Base-by-base conservation (phyloP, 257 asterid species). In the Osmanthus fragrans region DNA sequence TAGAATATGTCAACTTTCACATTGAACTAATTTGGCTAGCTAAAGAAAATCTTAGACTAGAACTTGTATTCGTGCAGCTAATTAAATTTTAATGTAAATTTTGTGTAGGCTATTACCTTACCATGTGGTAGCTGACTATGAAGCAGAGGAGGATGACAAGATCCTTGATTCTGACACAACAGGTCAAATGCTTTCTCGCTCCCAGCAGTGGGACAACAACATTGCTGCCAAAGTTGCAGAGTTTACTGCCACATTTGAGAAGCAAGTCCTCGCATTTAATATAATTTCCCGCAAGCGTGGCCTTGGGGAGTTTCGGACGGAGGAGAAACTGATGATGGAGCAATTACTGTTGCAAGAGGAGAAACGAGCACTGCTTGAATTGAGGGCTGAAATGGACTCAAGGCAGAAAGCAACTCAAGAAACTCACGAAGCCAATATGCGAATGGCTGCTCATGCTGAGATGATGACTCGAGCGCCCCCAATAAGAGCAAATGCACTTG, bases 81-180 rank as follows among this genome's bases (percentile, higher is more conserved):
- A 23, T 72, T 56, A 15, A n/a, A 39, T 39, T 78, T 3, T 42
- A 16, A 60, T 19, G 72, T 80, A 74, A 80, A 58, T 51, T 68
- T 70, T 71, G 73, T 80, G 66, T 77, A 96, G 99, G 97, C 89
- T 96, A 67, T 85, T 96, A 70, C 99, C 99, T 70, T 96, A 93
- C 87, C 98, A 96, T 80, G 99, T 96, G 66, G 97, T 96, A 78
- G 99, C 99, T 9, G 99, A 96, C 87, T 96, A 96, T 82, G 99
- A 96, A 88, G 99, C 98, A 30, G 99, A 96, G 87, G 99, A 96
- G 80, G 99, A 96, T 76, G 98, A 96, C 89, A 96, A 90, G 89
- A 96, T 93, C 84, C 97, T 96, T 18, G 98, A 96, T 82, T 89
- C 96, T 49, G 98, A 93, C 89, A 87, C 92, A 19, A 88, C 90